Conservation (phyloP, 805 yeast genomes). For the Metschnikowia colocasiae region DNA sequence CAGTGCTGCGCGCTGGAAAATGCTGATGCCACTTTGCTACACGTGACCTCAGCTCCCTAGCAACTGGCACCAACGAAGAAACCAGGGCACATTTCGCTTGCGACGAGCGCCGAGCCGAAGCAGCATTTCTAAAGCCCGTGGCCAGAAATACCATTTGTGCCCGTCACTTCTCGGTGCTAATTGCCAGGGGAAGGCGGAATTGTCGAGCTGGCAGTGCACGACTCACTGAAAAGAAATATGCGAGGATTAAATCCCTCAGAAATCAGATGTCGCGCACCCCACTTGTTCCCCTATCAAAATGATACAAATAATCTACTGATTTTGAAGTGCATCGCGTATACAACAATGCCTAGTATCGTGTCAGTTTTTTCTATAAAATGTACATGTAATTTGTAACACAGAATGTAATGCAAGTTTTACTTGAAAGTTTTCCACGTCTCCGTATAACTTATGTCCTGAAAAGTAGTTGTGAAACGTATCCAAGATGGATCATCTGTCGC, state of each 20-base stretch:
- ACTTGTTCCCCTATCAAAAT: not conserved
- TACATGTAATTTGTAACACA: too few species aligned
- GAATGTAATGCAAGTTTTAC: too few species aligned
- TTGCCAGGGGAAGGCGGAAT: not conserved
- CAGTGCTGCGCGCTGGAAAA: not conserved
- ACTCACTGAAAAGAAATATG: not conserved
- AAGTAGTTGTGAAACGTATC: too few species aligned
- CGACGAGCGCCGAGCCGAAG: not conserved
- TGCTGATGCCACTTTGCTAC: not conserved
- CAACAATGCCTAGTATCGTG: too few species aligned
- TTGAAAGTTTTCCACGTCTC: too few species aligned
- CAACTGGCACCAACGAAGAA: not conserved
- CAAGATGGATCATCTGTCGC: too few species aligned
- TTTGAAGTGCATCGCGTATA: too few species aligned
- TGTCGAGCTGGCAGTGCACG: not conserved
- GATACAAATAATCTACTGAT: too few species aligned
- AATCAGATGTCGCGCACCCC: not conserved
- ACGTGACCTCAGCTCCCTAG: not conserved
- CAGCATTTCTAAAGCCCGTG: not conserved
- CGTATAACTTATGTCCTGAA: too few species aligned
- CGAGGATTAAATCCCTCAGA: constrained; percentile 3
- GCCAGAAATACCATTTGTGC: too few species aligned
- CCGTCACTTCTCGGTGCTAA: not conserved
- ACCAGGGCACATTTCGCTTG: not conserved
- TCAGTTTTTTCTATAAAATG: too few species aligned